phyloP scores from a whole-genome alignment of 176 grass and related monocot species.

The Ensete ventricosum region DNA sequence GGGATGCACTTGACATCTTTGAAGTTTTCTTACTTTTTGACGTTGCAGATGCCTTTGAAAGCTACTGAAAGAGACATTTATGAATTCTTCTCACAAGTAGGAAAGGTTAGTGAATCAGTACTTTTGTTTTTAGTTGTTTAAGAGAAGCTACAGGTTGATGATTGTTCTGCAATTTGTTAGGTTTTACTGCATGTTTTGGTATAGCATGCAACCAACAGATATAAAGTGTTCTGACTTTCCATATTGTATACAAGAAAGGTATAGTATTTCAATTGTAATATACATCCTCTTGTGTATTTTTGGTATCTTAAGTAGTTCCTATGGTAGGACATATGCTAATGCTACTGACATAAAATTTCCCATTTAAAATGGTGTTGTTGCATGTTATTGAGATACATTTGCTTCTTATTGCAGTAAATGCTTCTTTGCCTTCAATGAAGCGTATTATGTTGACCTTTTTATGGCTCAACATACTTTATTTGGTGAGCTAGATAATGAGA shows the following conservation, averaged over 20 bases:
- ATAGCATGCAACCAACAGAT: constrained; percentile 22
- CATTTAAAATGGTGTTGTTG: background rate
- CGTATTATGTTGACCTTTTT: background rate
- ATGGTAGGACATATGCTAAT: background rate
- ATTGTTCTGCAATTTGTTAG: constrained; percentile 19
- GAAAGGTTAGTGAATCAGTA: constrained; percentile 8
- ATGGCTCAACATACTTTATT: constrained; percentile 15
- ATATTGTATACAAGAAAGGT: constrained; percentile 21
- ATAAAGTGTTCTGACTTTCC: constrained; percentile 21
- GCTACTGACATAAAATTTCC: background rate
- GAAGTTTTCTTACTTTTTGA: background rate
- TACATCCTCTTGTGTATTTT: background rate
- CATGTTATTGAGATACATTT: constrained; percentile 8
- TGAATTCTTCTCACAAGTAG: constrained; percentile 19
- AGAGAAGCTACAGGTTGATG: constrained; percentile 11
- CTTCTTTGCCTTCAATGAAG: constrained; percentile 2
- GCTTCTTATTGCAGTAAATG: constrained; percentile 9
- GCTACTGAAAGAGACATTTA: constrained; percentile 6
- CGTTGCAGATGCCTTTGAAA: constrained; percentile 15
- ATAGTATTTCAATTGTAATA: constrained; percentile 13
- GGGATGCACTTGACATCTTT: background rate
- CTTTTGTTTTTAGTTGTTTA: constrained; percentile 6
- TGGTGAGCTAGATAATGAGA: constrained; percentile 12
- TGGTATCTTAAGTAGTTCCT: background rate
- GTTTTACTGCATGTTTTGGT: constrained; percentile 25